phyloP scores from a whole-genome alignment of 352 stramenopile species.

The Globisporangium megalacanthum region DNA sequence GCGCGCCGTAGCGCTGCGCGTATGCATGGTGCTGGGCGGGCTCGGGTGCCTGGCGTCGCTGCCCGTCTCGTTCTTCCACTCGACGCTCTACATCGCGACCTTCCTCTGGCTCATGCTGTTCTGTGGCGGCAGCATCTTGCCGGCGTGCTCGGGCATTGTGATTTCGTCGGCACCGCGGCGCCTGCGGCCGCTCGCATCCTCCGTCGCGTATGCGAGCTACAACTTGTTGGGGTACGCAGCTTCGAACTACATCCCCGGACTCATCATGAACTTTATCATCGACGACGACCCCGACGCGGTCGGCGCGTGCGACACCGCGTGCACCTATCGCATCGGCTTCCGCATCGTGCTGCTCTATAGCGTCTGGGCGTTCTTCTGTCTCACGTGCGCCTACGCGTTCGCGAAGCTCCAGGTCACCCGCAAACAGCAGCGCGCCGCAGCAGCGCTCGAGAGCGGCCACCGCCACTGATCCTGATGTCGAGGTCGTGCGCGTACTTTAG shows the following conservation, averaged over 20 bases:
- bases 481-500: constrained; percentile 2
- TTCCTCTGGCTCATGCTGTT: constrained; percentile 86
- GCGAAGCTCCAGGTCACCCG: constrained; percentile 7
- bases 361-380: constrained; percentile 68
- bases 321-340: constrained; percentile 78
- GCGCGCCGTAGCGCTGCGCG: constrained; percentile 56
- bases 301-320: constrained; percentile 52
- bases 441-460: constrained; percentile 6
- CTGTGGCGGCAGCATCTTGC: constrained; percentile 61
- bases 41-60: constrained; percentile 41
- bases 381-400: constrained; percentile 27
- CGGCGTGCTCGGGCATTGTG: constrained; percentile 80
- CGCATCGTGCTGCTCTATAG: constrained; percentile 76
- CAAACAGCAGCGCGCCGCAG: constrained; percentile 4
- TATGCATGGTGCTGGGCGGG: constrained; percentile 68
- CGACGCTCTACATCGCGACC: constrained; percentile 54
- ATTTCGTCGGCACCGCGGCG: constrained; percentile 61
- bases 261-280: constrained; percentile 83
- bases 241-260: constrained; percentile 78
- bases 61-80: constrained; percentile 64
- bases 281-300: constrained; percentile 23
- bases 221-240: constrained; percentile 84
- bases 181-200: constrained; percentile 66
- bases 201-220: constrained; percentile 76
- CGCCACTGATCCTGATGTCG: neutral